A percentile compares a stretch with the other conserved stretches of the same genome.
These are phyloP conservation scores for Dactylellina cionopaga DNA, from an alignment of 2,329 filamentous ascomycete genomes.

Conservation along the genomic window DNA sequence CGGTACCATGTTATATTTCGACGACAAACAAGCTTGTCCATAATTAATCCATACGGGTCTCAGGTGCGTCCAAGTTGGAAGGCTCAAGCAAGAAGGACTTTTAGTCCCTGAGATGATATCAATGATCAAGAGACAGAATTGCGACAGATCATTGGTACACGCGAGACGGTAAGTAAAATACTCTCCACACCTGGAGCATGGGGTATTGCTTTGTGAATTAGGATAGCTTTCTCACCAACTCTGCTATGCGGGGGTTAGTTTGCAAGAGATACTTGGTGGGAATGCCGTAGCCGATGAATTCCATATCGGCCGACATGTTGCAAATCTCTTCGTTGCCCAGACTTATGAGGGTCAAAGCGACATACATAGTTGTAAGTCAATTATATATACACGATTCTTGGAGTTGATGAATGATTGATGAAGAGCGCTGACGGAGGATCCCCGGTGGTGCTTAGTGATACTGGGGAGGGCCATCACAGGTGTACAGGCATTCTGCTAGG, in stretches of 20 bases:
- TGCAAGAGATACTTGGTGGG: conserved; percentile 96
- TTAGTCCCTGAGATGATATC: conserved; percentile 93
- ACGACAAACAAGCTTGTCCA: too few relatives aligned
- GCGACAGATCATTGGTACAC: conserved; percentile 84
- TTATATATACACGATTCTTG: conserved; percentile 5
- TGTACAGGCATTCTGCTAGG: conserved; percentile 75
- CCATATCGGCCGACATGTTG: conserved; percentile 90
- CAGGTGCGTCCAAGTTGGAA: conserved; percentile 79
- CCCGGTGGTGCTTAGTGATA: conserved; percentile 64
- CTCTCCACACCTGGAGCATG: background rate
- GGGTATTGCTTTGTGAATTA: background rate
- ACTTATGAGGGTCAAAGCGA: conserved; percentile 99
- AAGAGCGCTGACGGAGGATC: background rate
- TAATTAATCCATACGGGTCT: background rate
- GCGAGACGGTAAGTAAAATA: conserved; percentile 68
- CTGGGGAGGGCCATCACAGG: conserved; percentile 76
- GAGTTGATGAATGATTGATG: background rate
- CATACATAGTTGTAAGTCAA: conserved; percentile 80
- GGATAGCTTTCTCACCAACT: too few relatives aligned
- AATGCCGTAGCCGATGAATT: conserved; percentile 99
- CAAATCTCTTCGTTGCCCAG: conserved; percentile 95
- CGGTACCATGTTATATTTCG: background rate
- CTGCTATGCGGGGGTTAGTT: conserved; percentile 61
- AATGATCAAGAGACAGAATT: conserved; percentile 98
- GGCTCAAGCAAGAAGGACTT: conserved; percentile 91